Conservation (phyloP, 192 early-diverging fungal genomes). For the Umbelopsis sp. region DNA sequence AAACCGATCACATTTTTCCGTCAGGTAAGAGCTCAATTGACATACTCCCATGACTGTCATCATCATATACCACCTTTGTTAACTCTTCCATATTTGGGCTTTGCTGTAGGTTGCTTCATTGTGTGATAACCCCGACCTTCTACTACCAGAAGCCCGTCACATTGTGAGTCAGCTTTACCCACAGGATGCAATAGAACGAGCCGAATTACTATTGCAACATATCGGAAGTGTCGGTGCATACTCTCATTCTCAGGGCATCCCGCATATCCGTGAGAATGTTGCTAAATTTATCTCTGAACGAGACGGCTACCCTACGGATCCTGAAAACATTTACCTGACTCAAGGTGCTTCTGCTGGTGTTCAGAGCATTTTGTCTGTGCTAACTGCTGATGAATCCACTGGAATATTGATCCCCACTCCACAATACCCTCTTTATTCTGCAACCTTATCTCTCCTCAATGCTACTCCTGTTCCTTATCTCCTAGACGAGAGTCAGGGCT, state of each 20-base stretch:
- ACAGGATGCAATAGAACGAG: slow-evolving; percentile 82
- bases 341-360: slow-evolving; percentile 91
- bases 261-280: slow-evolving; percentile 77
- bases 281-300: slow-evolving; percentile 88
- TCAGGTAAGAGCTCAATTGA: slow-evolving; percentile 62
- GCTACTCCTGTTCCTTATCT: slow-evolving; percentile 92
- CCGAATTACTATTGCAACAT: slow-evolving; percentile 68
- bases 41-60: background rate
- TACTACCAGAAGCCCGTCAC: slow-evolving; percentile 59
- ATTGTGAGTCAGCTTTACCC: slow-evolving; percentile 71
- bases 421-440: slow-evolving; percentile 97
- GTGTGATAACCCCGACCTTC: slow-evolving; percentile 85
- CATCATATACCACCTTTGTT: slow-evolving; percentile 2
- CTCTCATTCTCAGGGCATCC: slow-evolving; percentile 92
- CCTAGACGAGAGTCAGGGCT: slow-evolving; percentile 82
- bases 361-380: slow-evolving; percentile 85
- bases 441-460: slow-evolving; percentile 80
- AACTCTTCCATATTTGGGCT: background rate
- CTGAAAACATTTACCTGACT: slow-evolving; percentile 88
- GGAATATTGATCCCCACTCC: slow-evolving; percentile 99
- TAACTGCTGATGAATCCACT: slow-evolving; percentile 74
- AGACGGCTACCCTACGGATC: slow-evolving; percentile 84
- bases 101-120: slow-evolving; percentile 75
- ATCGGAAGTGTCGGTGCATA: slow-evolving; percentile 87
- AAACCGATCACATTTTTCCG: slow-evolving; percentile 97